Base-by-base conservation (phyloP, 1,139 yeast genomes). In the Saccharomyces pastorianus region DNA sequence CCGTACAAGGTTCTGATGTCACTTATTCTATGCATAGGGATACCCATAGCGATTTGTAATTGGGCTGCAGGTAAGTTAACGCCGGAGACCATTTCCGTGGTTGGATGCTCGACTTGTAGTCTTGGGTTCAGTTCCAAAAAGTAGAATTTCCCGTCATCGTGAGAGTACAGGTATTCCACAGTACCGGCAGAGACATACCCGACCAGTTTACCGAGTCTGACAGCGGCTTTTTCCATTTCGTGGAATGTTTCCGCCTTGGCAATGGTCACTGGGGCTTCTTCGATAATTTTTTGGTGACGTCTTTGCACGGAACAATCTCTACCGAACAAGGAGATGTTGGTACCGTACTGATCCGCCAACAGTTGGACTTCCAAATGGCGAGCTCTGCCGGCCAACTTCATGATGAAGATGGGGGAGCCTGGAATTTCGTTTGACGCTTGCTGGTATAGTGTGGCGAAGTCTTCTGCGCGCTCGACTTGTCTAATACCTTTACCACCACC, bases 161-260 rank as follows among this genome's bases (percentile, higher is more conserved):
- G 93, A 23, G 97, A 89, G 71, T 93, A 93, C 65, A 93, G 80
- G 74, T 93, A 93, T 75, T 93, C 99, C 53, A 93, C 98, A 52
- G 99, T 93, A 81, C 99, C 99, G 29, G 99, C 98, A 59, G 96
- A 88, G 44, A 93, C 99, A 68, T 93, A 93, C 61, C 99, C 99
- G 55, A 93, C 99, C 62, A 93, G 81, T 72, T 85, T 83, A 72
- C 99, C 99, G 64, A 93, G 81, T 76, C 99, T 83, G 31, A 93
- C 96, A 34, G 99, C 99, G 49, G 99, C 97, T 64, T 83, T 81
- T 74, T 93, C 99, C 99, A 95, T 93, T 62, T 83, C 79, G 58
- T 81, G 77, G 76, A 93, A 93, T 52, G 97, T 90, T 2, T 84
- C 88, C 57, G 81, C 84, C 59, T 83, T 85, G 48, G 98, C 99